phyloP scores from a whole-genome alignment of 768 basidiomycete species.

The Pluteus cervinus region DNA sequence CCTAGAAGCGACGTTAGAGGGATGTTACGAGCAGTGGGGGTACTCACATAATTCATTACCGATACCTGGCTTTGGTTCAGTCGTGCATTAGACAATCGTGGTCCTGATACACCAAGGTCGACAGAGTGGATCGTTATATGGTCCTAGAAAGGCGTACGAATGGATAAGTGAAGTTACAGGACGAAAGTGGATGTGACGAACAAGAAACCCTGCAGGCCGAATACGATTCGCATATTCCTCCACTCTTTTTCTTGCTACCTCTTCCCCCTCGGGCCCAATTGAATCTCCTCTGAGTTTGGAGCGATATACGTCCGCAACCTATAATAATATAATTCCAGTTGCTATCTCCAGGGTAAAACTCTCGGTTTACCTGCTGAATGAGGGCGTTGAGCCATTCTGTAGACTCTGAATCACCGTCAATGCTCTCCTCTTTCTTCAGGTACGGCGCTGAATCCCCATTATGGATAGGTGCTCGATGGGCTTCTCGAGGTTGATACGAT shows the following conservation, averaged over 20 bases:
- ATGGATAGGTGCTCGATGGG: too few relatives aligned
- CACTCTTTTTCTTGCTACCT: conserved; percentile 71
- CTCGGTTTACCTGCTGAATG: conserved; percentile 74
- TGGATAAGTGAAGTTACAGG: conserved; percentile 2
- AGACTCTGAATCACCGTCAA: conserved; percentile 50
- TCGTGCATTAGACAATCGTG: conserved; percentile 67
- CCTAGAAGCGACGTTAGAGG: conserved; percentile 33
- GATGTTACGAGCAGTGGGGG: not conserved
- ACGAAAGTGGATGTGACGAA: conserved; percentile 24
- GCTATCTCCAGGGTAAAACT: too few relatives aligned
- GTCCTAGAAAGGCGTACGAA: conserved; percentile 44
- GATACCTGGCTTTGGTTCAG: conserved; percentile 22
- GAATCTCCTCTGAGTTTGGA: conserved; percentile 70
- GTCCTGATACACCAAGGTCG: conserved; percentile 77
- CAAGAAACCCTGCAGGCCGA: conserved; percentile 64
- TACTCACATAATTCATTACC: conserved; percentile 13
- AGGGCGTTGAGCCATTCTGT: conserved; percentile 90
- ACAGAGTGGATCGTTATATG: conserved; percentile 82
- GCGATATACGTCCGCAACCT: conserved; percentile 72
- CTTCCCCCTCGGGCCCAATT: conserved; percentile 71
- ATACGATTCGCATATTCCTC: conserved; percentile 79
- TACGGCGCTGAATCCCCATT: too few relatives aligned
- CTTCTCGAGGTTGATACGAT: conserved; percentile 55
- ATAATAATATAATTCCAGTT: too few relatives aligned
- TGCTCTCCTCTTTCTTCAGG: conserved; percentile 11